Base-by-base conservation (phyloP, 768 basidiomycete species). In the Podaxis sp. region DNA sequence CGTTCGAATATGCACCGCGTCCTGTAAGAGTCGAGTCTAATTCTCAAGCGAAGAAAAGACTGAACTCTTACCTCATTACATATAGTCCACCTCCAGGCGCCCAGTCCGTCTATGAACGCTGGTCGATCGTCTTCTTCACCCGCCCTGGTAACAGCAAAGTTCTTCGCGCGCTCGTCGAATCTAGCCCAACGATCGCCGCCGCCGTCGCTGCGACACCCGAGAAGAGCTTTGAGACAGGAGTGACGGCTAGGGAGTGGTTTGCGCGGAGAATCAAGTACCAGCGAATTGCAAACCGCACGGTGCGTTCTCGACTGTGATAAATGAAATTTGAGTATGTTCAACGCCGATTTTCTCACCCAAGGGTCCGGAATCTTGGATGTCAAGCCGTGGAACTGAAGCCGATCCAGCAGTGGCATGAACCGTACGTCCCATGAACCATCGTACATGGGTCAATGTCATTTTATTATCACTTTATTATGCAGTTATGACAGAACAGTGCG, bases 51-150 rank as follows among this genome's bases (percentile, higher is more conserved):
- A 40, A 4, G 26, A 28, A 7, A 7, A 3, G 13, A 28, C 49
- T 8, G 7, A 28, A 11, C 15, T 24, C 44, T 24, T 12, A 15
- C 10, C 36, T 30, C 48, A 24, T 38, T 46, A 13, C 2, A 5
- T 49, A 40, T 33, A 85, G 84, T 0, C 82, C 87, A 10, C 85
- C 89, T 0, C 88, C 89, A 0, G 83, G 85, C 6, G 65, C 72
- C 3, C 89, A 91, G 71, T 74, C 74, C 1, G 70, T 76, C 6
- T 71, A 77, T 33, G 82, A 83, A 37, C 79, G 89, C 8, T 89
- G 85, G 83, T 90, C 88, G 4, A 73, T 89, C 11, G 88, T 87
- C 0, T 90, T 83, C 73, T 89, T 90, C 74, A 85, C 82, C 0
- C 78, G 89, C 22, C 88, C 88, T 0, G 83, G 82, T 6, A 80